Percentiles rank a stretch among this genome's conserved stretches.
These are phyloP conservation scores for Parathielavia hyrcaniae DNA, from an alignment of 495 filamentous ascomycete genomes.

Conservation along the genomic window DNA sequence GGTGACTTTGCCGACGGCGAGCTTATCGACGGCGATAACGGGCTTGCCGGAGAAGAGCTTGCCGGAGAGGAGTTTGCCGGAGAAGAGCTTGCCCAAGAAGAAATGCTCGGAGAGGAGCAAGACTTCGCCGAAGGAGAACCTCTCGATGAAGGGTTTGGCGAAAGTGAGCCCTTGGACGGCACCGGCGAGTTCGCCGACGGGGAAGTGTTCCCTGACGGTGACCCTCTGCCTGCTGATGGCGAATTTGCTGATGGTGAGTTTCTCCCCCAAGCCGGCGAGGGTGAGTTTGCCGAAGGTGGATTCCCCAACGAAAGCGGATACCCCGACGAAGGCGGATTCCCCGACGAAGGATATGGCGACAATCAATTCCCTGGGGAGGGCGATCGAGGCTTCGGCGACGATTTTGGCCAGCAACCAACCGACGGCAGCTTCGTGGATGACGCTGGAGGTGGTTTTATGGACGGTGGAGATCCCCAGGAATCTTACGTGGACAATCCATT, in stretches of 20 bases:
- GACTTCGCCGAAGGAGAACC: not conserved
- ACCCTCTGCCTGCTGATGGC: too few relatives aligned
- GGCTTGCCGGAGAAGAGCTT: not conserved
- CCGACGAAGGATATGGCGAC: not conserved
- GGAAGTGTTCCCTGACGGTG: not conserved
- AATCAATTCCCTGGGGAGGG: constrained; percentile 1
- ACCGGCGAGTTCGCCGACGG: too few relatives aligned
- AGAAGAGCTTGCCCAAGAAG: not conserved
- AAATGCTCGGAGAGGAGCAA: not conserved
- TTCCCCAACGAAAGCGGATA: not conserved
- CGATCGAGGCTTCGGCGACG: constrained; percentile 7
- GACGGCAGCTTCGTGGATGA: not conserved
- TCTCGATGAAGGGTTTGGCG: not conserved
- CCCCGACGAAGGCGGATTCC: not conserved
- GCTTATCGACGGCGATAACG: not conserved
- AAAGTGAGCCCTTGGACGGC: not conserved
- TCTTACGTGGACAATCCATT: not conserved
- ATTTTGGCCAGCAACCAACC: not conserved
- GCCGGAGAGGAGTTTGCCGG: not conserved
- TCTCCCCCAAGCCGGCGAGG: not conserved
- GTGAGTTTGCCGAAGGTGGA: constrained; percentile 5
- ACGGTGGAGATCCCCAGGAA: not conserved
- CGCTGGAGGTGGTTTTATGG: not conserved
- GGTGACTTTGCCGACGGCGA: constrained; percentile 6
- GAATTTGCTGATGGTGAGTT: too few relatives aligned